Base-by-base conservation (phyloP, 345 rosid species). In the Microthlaspi erraticum region DNA sequence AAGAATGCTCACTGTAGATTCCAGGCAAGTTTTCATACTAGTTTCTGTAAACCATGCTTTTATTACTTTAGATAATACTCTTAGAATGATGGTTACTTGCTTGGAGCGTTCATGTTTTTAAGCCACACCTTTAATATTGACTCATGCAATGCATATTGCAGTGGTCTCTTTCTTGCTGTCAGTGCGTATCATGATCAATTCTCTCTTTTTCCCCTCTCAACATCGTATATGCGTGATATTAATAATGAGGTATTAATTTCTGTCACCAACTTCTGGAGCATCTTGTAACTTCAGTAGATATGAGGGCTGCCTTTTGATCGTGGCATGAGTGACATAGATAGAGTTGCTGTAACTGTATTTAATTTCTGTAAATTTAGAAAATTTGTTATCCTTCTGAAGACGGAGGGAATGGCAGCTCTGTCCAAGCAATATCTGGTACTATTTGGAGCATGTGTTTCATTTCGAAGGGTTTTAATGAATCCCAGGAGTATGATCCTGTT, bases 361-460 rank as follows among this genome's bases (percentile, higher is more conserved):
- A 66, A 46, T 49, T 62, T 66, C 55, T 44, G 50, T 43, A 13
- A 77, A 80, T 69, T 71, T 85, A 91, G 99, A 84, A 77, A 82
- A 81, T 89, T 74, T 78, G 54, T 64, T 91, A 85, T 85, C 92
- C 99, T 73, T 80, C 91, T 68, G 96, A 88, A 71, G 81, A 72
- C 60, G 87, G 86, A 64, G 85, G 67, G 52, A 80, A 59, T 60
- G 66, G 26, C 36, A 77, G 72, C 63, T 71, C 73, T 29, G 46
- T 44, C 79, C 80, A 83, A 81, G 72, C 76, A 32, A 74, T 86
- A 73, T 71, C 81, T 76, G 98, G 99, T 71, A 87, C 98, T 73
- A 89, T 94, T 75, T 94, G 99, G 99, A 88, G 98, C 88, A 88
- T 94, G 91, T 89, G 98, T 83, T 94, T 94, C 81, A 83, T 94